Percentiles rank a stretch among this genome's conserved stretches.
These are phyloP conservation scores for Dothideomycetidae sp. DNA, from an alignment of 2,329 filamentous ascomycete species.

Conservation along the genomic window DNA sequence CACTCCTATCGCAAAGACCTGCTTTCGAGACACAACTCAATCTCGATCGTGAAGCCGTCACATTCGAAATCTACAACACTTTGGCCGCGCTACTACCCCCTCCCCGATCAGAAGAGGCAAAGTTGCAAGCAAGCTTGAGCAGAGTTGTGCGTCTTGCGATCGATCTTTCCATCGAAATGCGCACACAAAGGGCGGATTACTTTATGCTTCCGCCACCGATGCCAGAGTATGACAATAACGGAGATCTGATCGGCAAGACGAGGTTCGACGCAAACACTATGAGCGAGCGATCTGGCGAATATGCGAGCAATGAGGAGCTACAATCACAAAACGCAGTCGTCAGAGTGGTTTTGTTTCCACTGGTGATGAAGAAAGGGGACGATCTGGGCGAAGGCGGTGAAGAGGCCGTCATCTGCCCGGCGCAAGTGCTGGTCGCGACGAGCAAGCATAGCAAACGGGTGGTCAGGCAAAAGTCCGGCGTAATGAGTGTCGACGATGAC, in stretches of 20 bases:
- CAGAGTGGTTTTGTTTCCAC: constrained; percentile 83
- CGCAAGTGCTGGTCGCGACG: constrained; percentile 70
- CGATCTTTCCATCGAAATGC: constrained; percentile 88
- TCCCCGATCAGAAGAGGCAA: constrained; percentile 61
- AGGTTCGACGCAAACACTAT: constrained; percentile 87
- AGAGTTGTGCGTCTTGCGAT: constrained; percentile 83
- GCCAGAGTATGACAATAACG: constrained; percentile 87
- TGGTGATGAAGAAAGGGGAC: constrained; percentile 91
- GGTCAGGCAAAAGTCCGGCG: constrained; percentile 35
- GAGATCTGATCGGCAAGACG: constrained; percentile 76
- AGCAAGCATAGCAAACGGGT: constrained; percentile 32
- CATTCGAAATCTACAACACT: constrained; percentile 75
- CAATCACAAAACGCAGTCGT: constrained; percentile 65
- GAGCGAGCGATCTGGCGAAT: constrained; percentile 74
- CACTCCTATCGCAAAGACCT: constrained; percentile 65
- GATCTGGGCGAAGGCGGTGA: constrained; percentile 78
- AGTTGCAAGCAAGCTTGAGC: constrained; percentile 71
- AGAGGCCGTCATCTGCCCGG: constrained; percentile 88
- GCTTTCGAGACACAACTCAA: constrained; percentile 72
- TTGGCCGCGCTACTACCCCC: constrained; percentile 76
- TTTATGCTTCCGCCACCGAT: constrained; percentile 95
- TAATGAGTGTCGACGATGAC: constrained; percentile 33
- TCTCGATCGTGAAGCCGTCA: constrained; percentile 89
- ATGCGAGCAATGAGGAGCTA: constrained; percentile 60
- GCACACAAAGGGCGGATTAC: constrained; percentile 89